Evolutionary conservation across 768 basidiomycete species (phyloP).

Genomic region (Leccinum truebloodii): DNA sequence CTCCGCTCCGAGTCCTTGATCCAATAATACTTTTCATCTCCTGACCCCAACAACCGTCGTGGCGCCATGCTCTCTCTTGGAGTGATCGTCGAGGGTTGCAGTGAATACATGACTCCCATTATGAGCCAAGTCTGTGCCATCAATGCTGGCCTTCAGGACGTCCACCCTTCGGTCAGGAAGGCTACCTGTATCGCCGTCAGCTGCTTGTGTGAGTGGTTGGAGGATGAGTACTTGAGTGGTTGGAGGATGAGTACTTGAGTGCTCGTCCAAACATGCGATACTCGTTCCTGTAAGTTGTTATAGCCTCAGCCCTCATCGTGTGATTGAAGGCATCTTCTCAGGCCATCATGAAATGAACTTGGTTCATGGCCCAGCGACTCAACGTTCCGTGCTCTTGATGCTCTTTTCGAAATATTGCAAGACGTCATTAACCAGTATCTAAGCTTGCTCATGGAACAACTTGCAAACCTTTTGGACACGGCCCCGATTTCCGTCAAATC

Average conservation of each 20-base stretch:
- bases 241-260: constrained; percentile 74
- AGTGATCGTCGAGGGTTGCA: constrained; percentile 95
- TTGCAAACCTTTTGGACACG: constrained; percentile 81
- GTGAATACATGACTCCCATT: constrained; percentile 94
- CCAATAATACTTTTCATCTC: constrained; percentile 79
- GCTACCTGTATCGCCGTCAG: constrained; percentile 96
- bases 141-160: constrained; percentile 83
- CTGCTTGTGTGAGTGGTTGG: constrained; percentile 96
- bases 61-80: constrained; percentile 95
- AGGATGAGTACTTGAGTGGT: constrained; percentile 78
- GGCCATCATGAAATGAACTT: constrained; percentile 80
- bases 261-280: constrained; percentile 74
- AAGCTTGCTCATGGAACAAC: constrained; percentile 90
- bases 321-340: constrained; percentile 28
- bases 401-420: constrained; percentile 90
- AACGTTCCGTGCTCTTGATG: constrained; percentile 91
- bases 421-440: constrained; percentile 92
- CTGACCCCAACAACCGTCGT: constrained; percentile 77
- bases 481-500: constrained; percentile 88
- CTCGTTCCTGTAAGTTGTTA: constrained; percentile 74
- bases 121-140: constrained; percentile 92
- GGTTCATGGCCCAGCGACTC: constrained; percentile 83
- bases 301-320: background rate
- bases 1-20: constrained; percentile 68
- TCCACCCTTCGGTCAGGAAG: constrained; percentile 84